Conservation (phyloP, 1,284 basidiomycete genomes). For the Tilletia walkeri region DNA sequence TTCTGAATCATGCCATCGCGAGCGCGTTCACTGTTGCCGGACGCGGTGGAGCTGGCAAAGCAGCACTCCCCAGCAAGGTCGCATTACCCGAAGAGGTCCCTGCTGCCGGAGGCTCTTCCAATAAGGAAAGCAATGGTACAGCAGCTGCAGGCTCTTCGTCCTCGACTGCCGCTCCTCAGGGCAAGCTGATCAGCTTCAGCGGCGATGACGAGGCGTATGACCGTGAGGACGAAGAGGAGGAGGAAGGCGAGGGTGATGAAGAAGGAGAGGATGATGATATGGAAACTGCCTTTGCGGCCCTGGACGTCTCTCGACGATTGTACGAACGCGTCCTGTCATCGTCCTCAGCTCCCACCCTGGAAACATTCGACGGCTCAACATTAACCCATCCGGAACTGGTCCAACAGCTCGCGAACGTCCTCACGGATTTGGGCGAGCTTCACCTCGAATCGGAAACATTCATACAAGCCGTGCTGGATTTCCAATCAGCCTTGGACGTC, state of each 20-base stretch:
- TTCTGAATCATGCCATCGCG: background rate
- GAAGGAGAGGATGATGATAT: constrained; percentile 3
- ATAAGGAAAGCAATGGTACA: background rate
- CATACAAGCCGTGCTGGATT: background rate
- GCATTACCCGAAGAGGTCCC: background rate
- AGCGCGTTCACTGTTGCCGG: background rate
- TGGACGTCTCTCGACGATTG: constrained; percentile 6
- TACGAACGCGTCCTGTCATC: constrained; percentile 5
- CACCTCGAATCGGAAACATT: constrained; percentile 14
- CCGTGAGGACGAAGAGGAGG: constrained; percentile 5
- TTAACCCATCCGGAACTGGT: background rate
- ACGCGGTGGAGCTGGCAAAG: background rate
- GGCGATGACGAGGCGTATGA: background rate
- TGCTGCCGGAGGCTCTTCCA: background rate
- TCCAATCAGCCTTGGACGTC: constrained; percentile 5
- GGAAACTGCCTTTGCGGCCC: constrained; percentile 6
- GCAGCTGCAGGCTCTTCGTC: background rate
- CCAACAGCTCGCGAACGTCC: constrained; percentile 3
- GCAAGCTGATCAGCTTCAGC: constrained; percentile 1
- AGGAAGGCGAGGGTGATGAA: background rate
- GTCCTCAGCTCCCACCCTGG: background rate
- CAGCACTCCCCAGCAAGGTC: background rate
- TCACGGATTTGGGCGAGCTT: constrained; percentile 11
- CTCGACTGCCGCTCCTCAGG: background rate
- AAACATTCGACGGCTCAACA: constrained; percentile 10